phyloP scores from a whole-genome alignment of 768 basidiomycete genomes.

The Collybiopsis confluens region DNA sequence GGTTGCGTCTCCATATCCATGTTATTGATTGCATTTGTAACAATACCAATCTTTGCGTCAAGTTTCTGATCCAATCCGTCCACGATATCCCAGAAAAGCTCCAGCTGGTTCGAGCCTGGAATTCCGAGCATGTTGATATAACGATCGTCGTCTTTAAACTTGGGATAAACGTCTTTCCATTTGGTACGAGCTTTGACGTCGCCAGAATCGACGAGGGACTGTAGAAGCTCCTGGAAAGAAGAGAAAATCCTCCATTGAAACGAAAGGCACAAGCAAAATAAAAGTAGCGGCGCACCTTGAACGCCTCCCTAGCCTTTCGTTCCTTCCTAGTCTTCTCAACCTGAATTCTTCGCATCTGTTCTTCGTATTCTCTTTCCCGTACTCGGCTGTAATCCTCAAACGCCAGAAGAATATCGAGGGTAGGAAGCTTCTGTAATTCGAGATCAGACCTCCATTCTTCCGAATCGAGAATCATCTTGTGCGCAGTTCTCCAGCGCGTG shows the following conservation, averaged over 20 bases:
- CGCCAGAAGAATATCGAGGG: conserved; percentile 85
- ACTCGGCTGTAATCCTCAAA: conserved; percentile 94
- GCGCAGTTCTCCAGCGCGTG: conserved; percentile 89
- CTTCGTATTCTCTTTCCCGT: conserved; percentile 88
- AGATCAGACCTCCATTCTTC: conserved; percentile 74
- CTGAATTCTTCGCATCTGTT: conserved; percentile 72
- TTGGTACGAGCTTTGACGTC: conserved; percentile 78
- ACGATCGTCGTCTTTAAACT: conserved; percentile 72
- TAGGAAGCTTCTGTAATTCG: conserved; percentile 79
- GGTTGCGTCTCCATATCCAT: conserved; percentile 36
- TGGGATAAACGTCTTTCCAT: conserved; percentile 87
- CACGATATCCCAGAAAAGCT: conserved; percentile 93
- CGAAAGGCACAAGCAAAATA: not conserved
- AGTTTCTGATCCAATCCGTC: conserved; percentile 85
- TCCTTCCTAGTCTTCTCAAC: conserved; percentile 83
- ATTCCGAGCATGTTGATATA: conserved; percentile 88
- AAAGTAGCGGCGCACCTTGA: conserved; percentile 55
- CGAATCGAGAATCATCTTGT: conserved; percentile 69
- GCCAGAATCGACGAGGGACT: conserved; percentile 59
- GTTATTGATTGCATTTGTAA: conserved; percentile 57
- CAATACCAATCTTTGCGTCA: conserved; percentile 69
- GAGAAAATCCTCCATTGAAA: not conserved
- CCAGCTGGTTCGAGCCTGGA: conserved; percentile 91
- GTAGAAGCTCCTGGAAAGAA: conserved; percentile 55
- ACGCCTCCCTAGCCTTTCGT: conserved; percentile 87